Conservation (phyloP, 176 grass and related monocot species). For the Oryza coarctata region DNA sequence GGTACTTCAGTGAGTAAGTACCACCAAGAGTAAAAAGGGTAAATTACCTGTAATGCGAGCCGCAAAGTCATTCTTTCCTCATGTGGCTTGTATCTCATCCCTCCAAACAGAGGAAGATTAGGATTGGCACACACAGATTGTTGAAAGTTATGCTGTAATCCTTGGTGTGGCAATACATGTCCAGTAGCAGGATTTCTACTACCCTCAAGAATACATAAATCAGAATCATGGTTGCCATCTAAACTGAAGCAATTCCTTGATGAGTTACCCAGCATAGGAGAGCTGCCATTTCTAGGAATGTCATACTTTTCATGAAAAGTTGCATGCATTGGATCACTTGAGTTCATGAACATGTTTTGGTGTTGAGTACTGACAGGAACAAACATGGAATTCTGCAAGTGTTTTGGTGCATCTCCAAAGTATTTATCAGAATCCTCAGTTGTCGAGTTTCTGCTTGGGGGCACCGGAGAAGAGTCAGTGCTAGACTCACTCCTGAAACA, state of each 20-base stretch:
- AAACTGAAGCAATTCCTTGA: constrained; percentile 41
- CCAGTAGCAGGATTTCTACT: constrained; percentile 37
- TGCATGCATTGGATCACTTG: constrained; percentile 29
- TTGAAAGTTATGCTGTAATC: constrained; percentile 29
- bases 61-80: constrained; percentile 75
- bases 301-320: constrained; percentile 47
- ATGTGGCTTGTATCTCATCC: constrained; percentile 54
- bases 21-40: background rate
- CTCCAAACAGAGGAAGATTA: constrained; percentile 48
- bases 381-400: constrained; percentile 47
- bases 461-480: constrained; percentile 87
- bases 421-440: constrained; percentile 61
- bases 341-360: constrained; percentile 36
- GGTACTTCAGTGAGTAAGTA: background rate
- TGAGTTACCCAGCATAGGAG: constrained; percentile 31
- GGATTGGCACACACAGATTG: constrained; percentile 51
- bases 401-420: constrained; percentile 41
- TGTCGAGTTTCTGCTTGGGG: constrained; percentile 76
- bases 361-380: constrained; percentile 36
- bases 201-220: constrained; percentile 62
- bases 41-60: constrained; percentile 79
- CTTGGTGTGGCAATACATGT: constrained; percentile 24
- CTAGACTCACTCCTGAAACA: constrained; percentile 79
- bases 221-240: constrained; percentile 54
- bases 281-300: constrained; percentile 34